Conservation (phyloP, 768 basidiomycete species). For the Russula vinacea region DNA sequence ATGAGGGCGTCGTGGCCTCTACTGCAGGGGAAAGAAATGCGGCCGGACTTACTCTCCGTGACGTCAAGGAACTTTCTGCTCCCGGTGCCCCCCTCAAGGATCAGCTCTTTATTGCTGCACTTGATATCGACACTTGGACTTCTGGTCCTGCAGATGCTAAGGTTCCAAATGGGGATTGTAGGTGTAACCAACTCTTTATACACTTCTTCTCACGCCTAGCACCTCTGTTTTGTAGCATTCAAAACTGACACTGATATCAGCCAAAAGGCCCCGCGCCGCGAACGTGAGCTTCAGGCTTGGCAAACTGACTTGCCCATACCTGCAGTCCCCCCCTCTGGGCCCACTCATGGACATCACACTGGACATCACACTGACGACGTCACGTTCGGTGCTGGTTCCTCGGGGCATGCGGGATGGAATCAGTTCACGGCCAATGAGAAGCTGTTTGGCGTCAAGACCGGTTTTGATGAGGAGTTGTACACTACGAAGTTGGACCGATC, state of each 20-base stretch:
- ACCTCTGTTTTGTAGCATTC: conserved; percentile 48
- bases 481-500: conserved; percentile 89
- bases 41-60: conserved; percentile 68
- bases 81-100: conserved; percentile 72
- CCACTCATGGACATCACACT: conserved; percentile 36
- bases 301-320: conserved; percentile 44
- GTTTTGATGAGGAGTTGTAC: conserved; percentile 91
- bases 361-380: conserved; percentile 53
- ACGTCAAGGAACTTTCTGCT: conserved; percentile 68
- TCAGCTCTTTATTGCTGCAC: conserved; percentile 61
- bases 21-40: conserved; percentile 65
- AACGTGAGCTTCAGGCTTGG: conserved; percentile 84
- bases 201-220: background rate
- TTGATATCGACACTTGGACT: conserved; percentile 69
- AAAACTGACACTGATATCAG: conserved; percentile 80
- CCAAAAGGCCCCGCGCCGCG: conserved; percentile 50
- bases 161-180: conserved; percentile 68
- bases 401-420: conserved; percentile 63
- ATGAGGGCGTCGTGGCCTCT: conserved; percentile 67
- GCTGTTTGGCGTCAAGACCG: conserved; percentile 86
- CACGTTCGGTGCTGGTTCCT: conserved; percentile 60
- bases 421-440: conserved; percentile 93
- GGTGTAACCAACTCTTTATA: conserved; percentile 36
- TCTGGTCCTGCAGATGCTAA: conserved; percentile 73
- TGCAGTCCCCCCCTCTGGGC: conserved; percentile 32